Base-by-base conservation (phyloP, 371 early-diverging fungal genomes). In the Mucor piriformis region DNA sequence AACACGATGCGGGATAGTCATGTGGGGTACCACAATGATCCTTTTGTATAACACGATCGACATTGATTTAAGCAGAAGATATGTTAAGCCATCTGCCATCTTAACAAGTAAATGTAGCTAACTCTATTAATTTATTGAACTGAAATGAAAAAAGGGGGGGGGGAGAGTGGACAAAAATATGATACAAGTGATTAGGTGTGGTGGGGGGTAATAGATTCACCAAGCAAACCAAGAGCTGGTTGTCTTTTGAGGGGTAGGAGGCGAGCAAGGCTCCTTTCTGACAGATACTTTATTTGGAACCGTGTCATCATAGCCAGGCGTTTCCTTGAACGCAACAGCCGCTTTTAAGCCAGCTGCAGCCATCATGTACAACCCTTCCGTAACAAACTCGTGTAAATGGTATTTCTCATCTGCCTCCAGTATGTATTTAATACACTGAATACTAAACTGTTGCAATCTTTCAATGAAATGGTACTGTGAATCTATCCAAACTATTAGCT, bases 281-380 rank as follows among this genome's bases (percentile, higher is more conserved):
- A n/a, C n/a, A n/a, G n/a, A n/a, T 48, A 6, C 4, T n/a, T 11
- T 12, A 8, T 40, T 7, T 12, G 54, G 8, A 20, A 6, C 40
- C 13, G 7, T 20, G n/a, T n/a, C 44, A 16, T 48, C 10, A 55
- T 85, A 79, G 16, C 81, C 62, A 0, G 88, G 83, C 0, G 84
- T 69, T 60, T 86, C 85, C 47, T 84, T 83, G 53, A 83, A 86
- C 15, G 88, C 88, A 32, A 86, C 80, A 1, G 74, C 79, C 6
- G 85, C 88, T 56, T 84, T 85, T 29, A 86, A 72, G 8, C 79
- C 62, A 3, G 87, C 86, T 6, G 84, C 77, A 33, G 83, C 44
- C 5, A 79, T 50, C 24, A 82, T 83, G 35, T 84, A 82, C 4
- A 86, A 40, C 12, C 81, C 77, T 44, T 83, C 83, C 3, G 83